Conservation (phyloP, 345 rosid species). For the Populus euphratica region DNA sequence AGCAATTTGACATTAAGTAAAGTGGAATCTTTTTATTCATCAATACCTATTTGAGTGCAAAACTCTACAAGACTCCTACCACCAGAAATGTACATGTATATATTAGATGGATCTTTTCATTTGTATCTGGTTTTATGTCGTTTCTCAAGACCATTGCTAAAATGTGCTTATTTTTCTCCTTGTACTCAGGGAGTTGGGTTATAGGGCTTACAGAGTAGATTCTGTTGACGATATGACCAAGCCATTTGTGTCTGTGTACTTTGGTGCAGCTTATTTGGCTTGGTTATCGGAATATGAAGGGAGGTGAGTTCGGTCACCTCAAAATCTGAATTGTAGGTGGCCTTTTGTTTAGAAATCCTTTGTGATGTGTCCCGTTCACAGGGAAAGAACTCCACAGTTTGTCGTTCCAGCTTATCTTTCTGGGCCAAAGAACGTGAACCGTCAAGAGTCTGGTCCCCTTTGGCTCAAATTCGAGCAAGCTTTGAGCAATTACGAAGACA, state of each 20-base stretch:
- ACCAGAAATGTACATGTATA: neutral
- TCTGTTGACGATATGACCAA: constrained; percentile 61
- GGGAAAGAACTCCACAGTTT: constrained; percentile 72
- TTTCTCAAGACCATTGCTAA: neutral
- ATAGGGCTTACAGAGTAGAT: constrained; percentile 70
- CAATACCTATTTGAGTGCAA: neutral
- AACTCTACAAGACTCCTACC: neutral
- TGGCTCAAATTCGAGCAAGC: constrained; percentile 87
- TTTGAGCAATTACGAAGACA: constrained; percentile 52
- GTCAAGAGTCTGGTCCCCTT: constrained; percentile 50
- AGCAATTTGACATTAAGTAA: neutral
- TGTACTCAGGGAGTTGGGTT: constrained; percentile 65
- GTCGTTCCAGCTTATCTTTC: constrained; percentile 68
- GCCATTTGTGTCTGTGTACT: constrained; percentile 88
- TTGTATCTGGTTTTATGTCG: neutral
- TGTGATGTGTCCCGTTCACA: constrained; percentile 16
- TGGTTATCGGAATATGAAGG: constrained; percentile 87
- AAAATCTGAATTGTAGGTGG: neutral
- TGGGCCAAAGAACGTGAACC: constrained; percentile 63
- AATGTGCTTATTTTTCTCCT: constrained; percentile 1
- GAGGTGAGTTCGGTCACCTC: constrained; percentile 39
- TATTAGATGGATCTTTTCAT: neutral
- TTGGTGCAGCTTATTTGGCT: constrained; percentile 76
- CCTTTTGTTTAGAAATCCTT: neutral
- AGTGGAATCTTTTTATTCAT: neutral